phyloP scores from a whole-genome alignment of 148 eudicot genomes.

The Dianthus caryophyllus region DNA sequence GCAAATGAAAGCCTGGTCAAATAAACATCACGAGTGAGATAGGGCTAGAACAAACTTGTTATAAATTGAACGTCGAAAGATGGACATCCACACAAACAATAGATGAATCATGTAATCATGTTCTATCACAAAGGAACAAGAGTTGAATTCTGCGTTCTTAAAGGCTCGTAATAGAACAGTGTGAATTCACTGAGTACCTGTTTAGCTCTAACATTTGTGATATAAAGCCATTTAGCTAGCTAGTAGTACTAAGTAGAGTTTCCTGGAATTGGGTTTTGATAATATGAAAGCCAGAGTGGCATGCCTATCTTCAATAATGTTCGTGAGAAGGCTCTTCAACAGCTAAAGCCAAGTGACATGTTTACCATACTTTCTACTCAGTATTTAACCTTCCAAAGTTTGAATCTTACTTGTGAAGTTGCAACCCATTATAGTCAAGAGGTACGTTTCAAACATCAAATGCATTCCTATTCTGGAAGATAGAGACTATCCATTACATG shows the following conservation, averaged over 20 bases:
- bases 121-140: background rate
- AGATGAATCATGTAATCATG: background rate
- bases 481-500: background rate
- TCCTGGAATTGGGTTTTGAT: background rate
- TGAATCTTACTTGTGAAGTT: background rate
- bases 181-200: background rate
- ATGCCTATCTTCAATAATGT: background rate
- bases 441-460: background rate
- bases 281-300: background rate
- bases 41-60: background rate
- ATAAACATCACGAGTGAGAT: slow-evolving; percentile 26
- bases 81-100: background rate
- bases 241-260: background rate
- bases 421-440: background rate
- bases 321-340: background rate
- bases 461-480: background rate
- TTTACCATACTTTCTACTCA: too few species aligned
- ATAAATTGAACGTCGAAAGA: background rate
- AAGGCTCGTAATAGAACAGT: background rate
- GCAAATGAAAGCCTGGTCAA: slow-evolving; percentile 91
- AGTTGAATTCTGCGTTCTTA: background rate
- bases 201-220: background rate
- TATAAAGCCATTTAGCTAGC: background rate
- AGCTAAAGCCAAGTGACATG: background rate
- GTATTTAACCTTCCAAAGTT: too few species aligned